Evolutionary conservation across 139 green algal genomes (phyloP).

Genomic region (Picochlorum sp.): DNA sequence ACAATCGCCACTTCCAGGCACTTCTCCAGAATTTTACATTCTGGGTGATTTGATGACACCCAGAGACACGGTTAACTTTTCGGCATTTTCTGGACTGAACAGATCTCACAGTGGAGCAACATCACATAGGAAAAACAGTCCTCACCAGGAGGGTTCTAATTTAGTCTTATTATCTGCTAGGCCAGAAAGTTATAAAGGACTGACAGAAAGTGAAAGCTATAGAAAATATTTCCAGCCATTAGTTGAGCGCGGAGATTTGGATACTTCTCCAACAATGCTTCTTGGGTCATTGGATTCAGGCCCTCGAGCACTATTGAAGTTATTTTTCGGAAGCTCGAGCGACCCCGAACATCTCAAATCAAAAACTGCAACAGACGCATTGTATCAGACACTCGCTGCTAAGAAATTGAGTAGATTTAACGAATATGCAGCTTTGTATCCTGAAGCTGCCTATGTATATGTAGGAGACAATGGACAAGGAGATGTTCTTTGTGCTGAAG

Average conservation of each 20-base stretch:
- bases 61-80: neutral
- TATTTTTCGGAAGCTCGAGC: neutral
- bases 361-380: neutral
- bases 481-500: constrained; percentile 48
- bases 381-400: constrained; percentile 38
- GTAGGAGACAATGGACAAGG: constrained; percentile 61
- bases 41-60: neutral
- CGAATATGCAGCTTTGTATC: constrained; percentile 47
- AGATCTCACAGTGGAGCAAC: neutral
- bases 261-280: constrained; percentile 45
- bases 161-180: constrained; percentile 51
- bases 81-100: neutral
- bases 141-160: constrained; percentile 38
- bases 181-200: constrained; percentile 42
- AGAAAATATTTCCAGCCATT: constrained; percentile 44
- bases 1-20: neutral
- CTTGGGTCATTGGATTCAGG: constrained; percentile 38
- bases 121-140: no score
- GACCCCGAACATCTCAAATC: neutral
- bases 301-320: constrained; percentile 21
- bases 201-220: constrained; percentile 36
- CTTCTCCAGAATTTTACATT: neutral
- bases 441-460: constrained; percentile 50
- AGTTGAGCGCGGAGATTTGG: constrained; percentile 30
- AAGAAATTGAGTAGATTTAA: constrained; percentile 44